These are phyloP conservation scores for Solanum rostratum DNA, from an alignment of 257 asterid species.

Conservation along the genomic window DNA sequence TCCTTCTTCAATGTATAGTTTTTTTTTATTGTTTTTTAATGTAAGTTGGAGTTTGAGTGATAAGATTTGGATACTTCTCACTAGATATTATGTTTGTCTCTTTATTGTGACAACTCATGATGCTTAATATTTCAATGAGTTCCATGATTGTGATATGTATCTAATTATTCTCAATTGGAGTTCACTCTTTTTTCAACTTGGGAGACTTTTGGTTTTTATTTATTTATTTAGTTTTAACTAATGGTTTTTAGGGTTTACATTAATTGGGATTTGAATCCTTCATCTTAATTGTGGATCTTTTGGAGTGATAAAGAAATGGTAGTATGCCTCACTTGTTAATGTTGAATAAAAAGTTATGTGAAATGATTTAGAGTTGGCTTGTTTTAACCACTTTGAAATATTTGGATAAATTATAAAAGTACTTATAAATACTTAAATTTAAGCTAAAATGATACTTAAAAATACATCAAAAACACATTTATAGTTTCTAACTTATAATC, in stretches of 20 bases:
- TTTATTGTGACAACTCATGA: neutral
- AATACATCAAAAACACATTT: no score
- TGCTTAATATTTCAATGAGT: neutral
- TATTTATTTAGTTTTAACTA: neutral
- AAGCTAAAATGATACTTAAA: no score
- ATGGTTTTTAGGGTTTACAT: no score
- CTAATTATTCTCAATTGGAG: neutral
- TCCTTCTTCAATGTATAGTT: neutral
- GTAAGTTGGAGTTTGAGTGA: neutral
- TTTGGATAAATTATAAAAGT: no score
- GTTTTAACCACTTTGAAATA: no score
- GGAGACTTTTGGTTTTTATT: neutral
- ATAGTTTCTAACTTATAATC: no score
- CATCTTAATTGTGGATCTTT: neutral
- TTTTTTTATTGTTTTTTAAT: neutral
- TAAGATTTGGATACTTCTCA: neutral
- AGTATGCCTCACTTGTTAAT: neutral
- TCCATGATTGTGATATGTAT: neutral
- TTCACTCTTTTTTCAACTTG: neutral
- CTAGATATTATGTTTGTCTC: neutral
- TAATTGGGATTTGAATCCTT: neutral
- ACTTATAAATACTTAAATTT: no score
- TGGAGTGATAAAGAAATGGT: neutral
- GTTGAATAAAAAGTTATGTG: no score
- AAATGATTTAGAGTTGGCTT: no score